A percentile compares a stretch with the other conserved stretches of the same genome.
These are phyloP conservation scores for Leccinum pellstonianum DNA, from an alignment of 768 basidiomycete species.

Conservation along the genomic window DNA sequence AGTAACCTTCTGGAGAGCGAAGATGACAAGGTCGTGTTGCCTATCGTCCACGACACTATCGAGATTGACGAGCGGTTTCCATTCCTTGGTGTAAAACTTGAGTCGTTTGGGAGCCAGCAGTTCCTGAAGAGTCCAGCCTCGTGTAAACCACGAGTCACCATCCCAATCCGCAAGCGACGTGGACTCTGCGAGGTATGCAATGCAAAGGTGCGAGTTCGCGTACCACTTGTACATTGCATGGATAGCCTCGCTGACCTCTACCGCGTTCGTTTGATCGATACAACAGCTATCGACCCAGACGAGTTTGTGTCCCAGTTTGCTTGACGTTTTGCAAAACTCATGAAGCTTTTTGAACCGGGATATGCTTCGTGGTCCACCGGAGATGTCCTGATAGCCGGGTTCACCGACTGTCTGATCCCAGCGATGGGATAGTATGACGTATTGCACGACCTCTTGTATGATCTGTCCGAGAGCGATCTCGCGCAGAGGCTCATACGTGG, in stretches of 20 bases:
- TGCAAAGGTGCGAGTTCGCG: conserved; percentile 18
- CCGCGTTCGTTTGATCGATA: conserved; percentile 16
- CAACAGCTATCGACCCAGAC: conserved; percentile 22
- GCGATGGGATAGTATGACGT: conserved; percentile 17
- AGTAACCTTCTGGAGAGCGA: neutral
- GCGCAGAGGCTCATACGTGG: conserved; percentile 4
- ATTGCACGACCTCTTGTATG: conserved; percentile 13
- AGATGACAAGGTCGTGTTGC: neutral
- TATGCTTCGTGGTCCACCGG: neutral
- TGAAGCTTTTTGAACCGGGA: conserved; percentile 1
- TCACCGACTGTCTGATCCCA: conserved; percentile 9
- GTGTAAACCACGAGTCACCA: conserved; percentile 13
- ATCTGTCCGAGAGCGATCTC: conserved; percentile 5
- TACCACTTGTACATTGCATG: conserved; percentile 27
- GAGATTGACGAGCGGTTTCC: conserved; percentile 1
- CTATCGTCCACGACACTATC: neutral
- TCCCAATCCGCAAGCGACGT: neutral
- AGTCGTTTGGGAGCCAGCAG: conserved; percentile 20
- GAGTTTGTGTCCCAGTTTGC: conserved; percentile 3
- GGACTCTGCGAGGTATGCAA: conserved; percentile 16
- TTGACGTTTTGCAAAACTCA: conserved; percentile 8
- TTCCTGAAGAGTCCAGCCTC: conserved; percentile 13
- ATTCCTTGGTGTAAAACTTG: conserved; percentile 20
- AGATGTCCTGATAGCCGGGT: conserved; percentile 11
- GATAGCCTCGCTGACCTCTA: conserved; percentile 23